These are phyloP conservation scores for Botryotinia calthae DNA, from an alignment of 2,329 filamentous ascomycete species.

Conservation along the genomic window DNA sequence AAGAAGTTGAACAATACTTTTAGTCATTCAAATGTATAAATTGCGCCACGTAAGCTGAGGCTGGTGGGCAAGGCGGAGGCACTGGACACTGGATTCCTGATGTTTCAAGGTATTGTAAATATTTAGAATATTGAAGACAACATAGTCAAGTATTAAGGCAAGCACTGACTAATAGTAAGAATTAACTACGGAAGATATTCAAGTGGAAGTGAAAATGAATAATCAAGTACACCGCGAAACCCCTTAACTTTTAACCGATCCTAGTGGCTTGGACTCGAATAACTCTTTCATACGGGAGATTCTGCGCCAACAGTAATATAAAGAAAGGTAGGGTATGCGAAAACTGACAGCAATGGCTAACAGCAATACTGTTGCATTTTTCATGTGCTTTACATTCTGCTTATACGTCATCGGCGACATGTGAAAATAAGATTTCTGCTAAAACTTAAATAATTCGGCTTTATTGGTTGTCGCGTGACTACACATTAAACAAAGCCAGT, in stretches of 20 bases:
- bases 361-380: not conserved
- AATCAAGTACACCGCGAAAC: not conserved
- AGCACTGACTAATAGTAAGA: not conserved
- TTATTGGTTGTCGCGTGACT: not conserved
- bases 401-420: not conserved
- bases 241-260: not conserved
- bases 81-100: not conserved
- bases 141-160: not conserved
- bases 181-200: not conserved
- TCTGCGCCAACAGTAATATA: not conserved
- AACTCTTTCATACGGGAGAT: not conserved
- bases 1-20: no score
- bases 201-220: not conserved
- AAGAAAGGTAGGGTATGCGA: not conserved
- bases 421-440: not conserved
- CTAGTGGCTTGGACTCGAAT: not conserved
- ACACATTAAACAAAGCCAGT: not conserved
- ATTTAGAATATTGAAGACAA: not conserved
- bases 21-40: not conserved
- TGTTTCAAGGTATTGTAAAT: no score
- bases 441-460: not conserved
- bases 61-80: not conserved
- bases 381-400: not conserved
- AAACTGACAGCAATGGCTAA: not conserved
- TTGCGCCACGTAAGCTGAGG: not conserved